Evolutionary conservation across 495 filamentous ascomycete species (phyloP), one percentile per base, ranked within the genome.

Genomic region (Aspergillus bridgeri): DNA sequence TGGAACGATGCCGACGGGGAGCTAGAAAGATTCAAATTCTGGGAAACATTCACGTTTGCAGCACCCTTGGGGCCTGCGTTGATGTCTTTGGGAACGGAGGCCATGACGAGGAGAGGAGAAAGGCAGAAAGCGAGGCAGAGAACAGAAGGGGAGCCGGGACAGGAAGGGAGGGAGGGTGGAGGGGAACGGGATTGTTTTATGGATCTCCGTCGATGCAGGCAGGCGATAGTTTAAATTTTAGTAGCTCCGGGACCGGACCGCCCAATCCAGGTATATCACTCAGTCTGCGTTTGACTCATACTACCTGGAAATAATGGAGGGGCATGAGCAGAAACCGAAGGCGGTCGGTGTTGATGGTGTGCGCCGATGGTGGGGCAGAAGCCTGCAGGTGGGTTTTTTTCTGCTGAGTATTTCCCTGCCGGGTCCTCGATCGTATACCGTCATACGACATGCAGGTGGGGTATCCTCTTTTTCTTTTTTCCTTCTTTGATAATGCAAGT

Each of bases 1-100:
- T 86, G 80, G 68, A 90, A 90, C 18, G 83, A 82, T 20, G 83
- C 75, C 23, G 70, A 78, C 38, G 89, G 88, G 23, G 86, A 89
- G 18, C 80, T 82, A 20, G 85, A 86, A 47, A 84, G 63, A 62
- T 75, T 76, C 53, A 82, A 71, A 64, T 71, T 83, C 59, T 81
- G 74, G 17, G 82, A 84, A 42, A 82, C 78, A 19, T 73, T 60
- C 42, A 67, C 57, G 50, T 58, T 66, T 55, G 69, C n/a, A 55
- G 3, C 67, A n/a, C n/a, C 50, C 21, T 73, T 68, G 51, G 66
- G 60, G 56, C 60, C 64, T 55, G 65, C 51, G 54, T 70, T 69
- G 49, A 78, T 75, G 58, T 66, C 60, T 48, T 53, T 63, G n/a
- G 64, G 57, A 46, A 56, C 44, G 22, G 63, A 33, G 2, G 64